Percentiles rank a stretch among this genome's conserved stretches.
phyloP scores from a whole-genome alignment of 2,329 filamentous ascomycete species.

The Coccinonectria pachysandricola region DNA sequence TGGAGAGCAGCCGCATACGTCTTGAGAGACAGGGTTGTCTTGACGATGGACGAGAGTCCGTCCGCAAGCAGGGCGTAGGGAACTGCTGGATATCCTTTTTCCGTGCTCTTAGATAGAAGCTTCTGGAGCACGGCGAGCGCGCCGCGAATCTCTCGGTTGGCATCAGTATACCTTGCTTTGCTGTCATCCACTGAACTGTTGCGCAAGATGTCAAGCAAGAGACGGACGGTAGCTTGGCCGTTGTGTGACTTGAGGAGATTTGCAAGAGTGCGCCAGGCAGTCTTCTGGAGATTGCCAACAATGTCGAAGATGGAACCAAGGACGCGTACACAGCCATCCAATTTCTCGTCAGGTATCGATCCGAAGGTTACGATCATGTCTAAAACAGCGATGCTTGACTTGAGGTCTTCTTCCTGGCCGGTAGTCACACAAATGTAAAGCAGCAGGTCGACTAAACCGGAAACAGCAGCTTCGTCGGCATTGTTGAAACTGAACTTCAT shows the following conservation, averaged over 20 bases:
- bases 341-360: slow-evolving; percentile 51
- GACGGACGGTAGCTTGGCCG: slow-evolving; percentile 56
- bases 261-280: slow-evolving; percentile 59
- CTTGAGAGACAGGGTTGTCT: slow-evolving; percentile 32
- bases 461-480: slow-evolving; percentile 51
- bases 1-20: slow-evolving; percentile 38
- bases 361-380: slow-evolving; percentile 64
- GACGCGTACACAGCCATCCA: slow-evolving; percentile 58
- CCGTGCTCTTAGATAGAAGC: slow-evolving; percentile 47
- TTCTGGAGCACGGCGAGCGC: slow-evolving; percentile 54
- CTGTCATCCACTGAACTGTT: slow-evolving; percentile 34
- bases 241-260: slow-evolving; percentile 66
- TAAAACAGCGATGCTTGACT: slow-evolving; percentile 56
- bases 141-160: slow-evolving; percentile 48
- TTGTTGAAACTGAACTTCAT: slow-evolving; percentile 68
- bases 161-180: slow-evolving; percentile 34
- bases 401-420: slow-evolving; percentile 52
- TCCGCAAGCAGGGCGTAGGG: slow-evolving; percentile 49
- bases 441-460: slow-evolving; percentile 49
- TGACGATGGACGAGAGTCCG: slow-evolving; percentile 42
- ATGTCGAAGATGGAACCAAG: slow-evolving; percentile 63
- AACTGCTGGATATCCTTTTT: slow-evolving; percentile 49
- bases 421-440: slow-evolving; percentile 61
- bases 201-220: slow-evolving; percentile 52
- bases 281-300: slow-evolving; percentile 48